phyloP scores from a whole-genome alignment of 805 yeast species.

The Zygotorulaspora sp. region DNA sequence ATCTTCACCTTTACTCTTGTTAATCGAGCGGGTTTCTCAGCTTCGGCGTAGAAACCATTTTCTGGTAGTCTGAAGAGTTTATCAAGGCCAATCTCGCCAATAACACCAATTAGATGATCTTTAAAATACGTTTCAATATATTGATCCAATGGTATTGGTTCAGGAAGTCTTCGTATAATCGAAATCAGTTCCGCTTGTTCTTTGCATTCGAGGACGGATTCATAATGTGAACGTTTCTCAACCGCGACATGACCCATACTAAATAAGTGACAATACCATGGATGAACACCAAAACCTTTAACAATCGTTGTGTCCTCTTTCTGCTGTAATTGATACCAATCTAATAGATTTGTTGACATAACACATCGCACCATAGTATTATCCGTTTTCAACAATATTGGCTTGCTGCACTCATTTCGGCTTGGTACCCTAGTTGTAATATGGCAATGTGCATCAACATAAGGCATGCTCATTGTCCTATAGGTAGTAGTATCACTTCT shows the following conservation, averaged over 20 bases:
- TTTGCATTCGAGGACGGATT: conserved; percentile 42
- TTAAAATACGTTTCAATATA: conserved; percentile 30
- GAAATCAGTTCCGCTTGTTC: conserved; percentile 26
- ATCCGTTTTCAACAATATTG: conserved; percentile 4
- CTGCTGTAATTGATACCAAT: conserved; percentile 21
- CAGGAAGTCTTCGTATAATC: conserved; percentile 51
- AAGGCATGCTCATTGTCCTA: conserved; percentile 6
- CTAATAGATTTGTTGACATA: conserved; percentile 46
- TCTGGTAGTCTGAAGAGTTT: conserved; percentile 64
- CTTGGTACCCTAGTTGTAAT: conserved; percentile 18
- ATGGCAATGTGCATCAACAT: conserved; percentile 40
- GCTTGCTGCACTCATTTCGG: too few species aligned
- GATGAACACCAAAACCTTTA: conserved; percentile 76
- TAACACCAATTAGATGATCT: conserved; percentile 34
- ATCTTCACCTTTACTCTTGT: conserved; percentile 52
- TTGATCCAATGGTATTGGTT: conserved; percentile 46
- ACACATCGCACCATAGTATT: conserved; percentile 25
- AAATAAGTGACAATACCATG: conserved; percentile 81
- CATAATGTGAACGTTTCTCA: conserved; percentile 53
- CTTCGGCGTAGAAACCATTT: conserved; percentile 49
- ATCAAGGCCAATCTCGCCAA: conserved; percentile 94
- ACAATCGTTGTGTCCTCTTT: conserved; percentile 15
- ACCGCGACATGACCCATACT: conserved; percentile 26
- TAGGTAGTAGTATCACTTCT: background rate
- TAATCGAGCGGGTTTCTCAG: conserved; percentile 25